Percentiles rank a stretch among this genome's conserved stretches.
phyloP scores from a whole-genome alignment of 768 basidiomycete species.

The Kwoniella europaea region DNA sequence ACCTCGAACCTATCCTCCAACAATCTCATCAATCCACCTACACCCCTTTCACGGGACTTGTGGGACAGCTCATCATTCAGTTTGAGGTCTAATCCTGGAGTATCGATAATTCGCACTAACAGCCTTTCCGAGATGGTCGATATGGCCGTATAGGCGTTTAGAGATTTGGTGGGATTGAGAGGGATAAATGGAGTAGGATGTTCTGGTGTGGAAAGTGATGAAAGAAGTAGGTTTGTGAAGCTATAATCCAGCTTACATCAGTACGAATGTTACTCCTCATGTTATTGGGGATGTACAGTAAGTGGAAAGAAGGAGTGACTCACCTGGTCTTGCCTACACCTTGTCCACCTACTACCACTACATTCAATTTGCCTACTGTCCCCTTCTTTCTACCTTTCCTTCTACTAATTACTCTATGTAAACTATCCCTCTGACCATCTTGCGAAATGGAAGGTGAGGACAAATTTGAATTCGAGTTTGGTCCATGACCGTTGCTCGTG shows the following conservation, averaged over 20 bases:
- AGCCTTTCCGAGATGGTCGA: conserved; percentile 25
- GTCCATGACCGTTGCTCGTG: not conserved
- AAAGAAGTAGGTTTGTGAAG: conserved; percentile 37
- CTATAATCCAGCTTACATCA: conserved; percentile 4
- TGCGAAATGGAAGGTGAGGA: not conserved
- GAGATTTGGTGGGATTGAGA: not conserved
- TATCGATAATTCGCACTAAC: conserved; percentile 45
- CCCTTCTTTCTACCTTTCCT: conserved; percentile 23
- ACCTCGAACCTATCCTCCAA: conserved; percentile 46
- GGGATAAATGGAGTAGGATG: conserved; percentile 4
- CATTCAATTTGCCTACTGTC: conserved; percentile 37
- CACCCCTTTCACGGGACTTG: conserved; percentile 38
- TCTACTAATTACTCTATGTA: conserved; percentile 8
- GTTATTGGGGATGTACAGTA: not conserved
- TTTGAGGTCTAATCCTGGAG: conserved; percentile 44
- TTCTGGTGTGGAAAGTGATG: not conserved
- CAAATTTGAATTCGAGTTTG: not conserved
- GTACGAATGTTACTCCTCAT: not conserved
- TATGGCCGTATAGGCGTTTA: conserved; percentile 4
- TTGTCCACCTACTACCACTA: conserved; percentile 48
- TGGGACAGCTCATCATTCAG: conserved; percentile 13
- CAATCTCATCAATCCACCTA: conserved; percentile 37
- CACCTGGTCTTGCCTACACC: conserved; percentile 51
- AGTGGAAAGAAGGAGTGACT: conserved; percentile 4
- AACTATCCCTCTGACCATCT: conserved; percentile 15